These are phyloP conservation scores for Acaromyces ingoldii DNA, from an alignment of 1,284 basidiomycete species.

Conservation along the genomic window DNA sequence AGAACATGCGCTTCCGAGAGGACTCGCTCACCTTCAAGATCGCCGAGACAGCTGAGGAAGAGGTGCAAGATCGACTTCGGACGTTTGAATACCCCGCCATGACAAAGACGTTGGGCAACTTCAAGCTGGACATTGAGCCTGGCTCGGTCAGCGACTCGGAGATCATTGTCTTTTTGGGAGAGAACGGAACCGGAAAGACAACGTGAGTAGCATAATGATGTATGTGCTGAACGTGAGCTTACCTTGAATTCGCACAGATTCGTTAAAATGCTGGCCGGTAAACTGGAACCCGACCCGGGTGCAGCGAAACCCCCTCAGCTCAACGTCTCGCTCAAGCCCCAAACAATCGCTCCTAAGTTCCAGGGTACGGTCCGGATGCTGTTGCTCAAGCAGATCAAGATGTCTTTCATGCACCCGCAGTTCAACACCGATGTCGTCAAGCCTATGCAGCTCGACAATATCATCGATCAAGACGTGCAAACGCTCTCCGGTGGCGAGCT, in stretches of 20 bases:
- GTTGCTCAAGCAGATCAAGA: constrained; percentile 51
- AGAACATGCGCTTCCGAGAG: constrained; percentile 52
- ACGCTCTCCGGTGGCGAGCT: constrained; percentile 50
- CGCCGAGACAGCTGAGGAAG: constrained; percentile 49
- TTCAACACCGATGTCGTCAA: constrained; percentile 52
- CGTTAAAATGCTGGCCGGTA: constrained; percentile 51
- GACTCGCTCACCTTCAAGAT: constrained; percentile 51
- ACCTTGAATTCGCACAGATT: constrained; percentile 24
- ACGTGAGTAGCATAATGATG: constrained; percentile 20
- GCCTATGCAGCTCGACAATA: constrained; percentile 49
- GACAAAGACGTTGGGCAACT: constrained; percentile 48
- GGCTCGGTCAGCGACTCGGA: constrained; percentile 49
- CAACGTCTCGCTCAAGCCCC: constrained; percentile 50
- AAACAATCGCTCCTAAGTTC: constrained; percentile 52
- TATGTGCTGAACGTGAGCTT: too few relatives aligned
- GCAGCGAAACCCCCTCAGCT: constrained; percentile 45
- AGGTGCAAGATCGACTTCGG: constrained; percentile 36
- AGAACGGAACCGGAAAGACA: constrained; percentile 51
- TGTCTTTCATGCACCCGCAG: constrained; percentile 50
- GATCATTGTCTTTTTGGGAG: constrained; percentile 51
- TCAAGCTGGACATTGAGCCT: constrained; percentile 45
- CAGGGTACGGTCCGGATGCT: constrained; percentile 50
- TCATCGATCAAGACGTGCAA: constrained; percentile 51
- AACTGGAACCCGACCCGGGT: constrained; percentile 45
- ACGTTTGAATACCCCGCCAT: constrained; percentile 46